phyloP scores from a whole-genome alignment of 1,284 basidiomycete species.

The Austroboletus rostrupii region DNA sequence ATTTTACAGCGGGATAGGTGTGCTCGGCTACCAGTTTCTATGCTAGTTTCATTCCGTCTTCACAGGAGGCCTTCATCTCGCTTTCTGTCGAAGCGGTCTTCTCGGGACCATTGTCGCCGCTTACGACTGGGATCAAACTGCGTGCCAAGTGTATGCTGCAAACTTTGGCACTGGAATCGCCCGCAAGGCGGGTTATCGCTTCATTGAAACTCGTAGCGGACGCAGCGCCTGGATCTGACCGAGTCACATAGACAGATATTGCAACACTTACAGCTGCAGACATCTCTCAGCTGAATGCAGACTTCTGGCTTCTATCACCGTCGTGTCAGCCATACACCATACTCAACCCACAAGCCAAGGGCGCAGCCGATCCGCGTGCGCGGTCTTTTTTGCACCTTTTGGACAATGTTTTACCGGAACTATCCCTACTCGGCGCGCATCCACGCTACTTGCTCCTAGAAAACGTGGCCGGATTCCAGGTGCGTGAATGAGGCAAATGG shows the following conservation, averaged over 20 bases:
- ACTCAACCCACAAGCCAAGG: constrained; percentile 67
- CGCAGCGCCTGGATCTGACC: not conserved
- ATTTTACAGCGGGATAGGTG: constrained; percentile 75
- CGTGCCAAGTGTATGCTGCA: constrained; percentile 59
- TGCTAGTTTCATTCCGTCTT: constrained; percentile 11
- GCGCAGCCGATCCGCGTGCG: constrained; percentile 66
- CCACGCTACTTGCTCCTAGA: constrained; percentile 65
- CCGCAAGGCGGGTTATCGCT: constrained; percentile 41
- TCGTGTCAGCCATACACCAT: constrained; percentile 80
- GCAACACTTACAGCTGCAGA: constrained; percentile 45
- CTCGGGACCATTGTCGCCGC: constrained; percentile 48
- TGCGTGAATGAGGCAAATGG: constrained; percentile 28
- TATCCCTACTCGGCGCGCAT: constrained; percentile 40
- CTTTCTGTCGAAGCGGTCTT: constrained; percentile 51
- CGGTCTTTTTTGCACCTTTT: constrained; percentile 70
- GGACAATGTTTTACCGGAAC: constrained; percentile 57
- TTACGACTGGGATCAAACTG: constrained; percentile 75
- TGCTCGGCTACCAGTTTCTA: constrained; percentile 2
- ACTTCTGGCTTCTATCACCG: constrained; percentile 72
- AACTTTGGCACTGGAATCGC: constrained; percentile 49
- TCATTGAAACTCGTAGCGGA: not conserved
- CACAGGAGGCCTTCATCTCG: constrained; percentile 67
- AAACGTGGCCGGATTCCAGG: constrained; percentile 80
- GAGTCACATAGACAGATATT: constrained; percentile 54
- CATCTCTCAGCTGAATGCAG: constrained; percentile 44